Percentiles rank a stretch among this genome's conserved stretches.
These are phyloP conservation scores for Aphanocladium album DNA, from an alignment of 2,329 filamentous ascomycete species.

Conservation along the genomic window DNA sequence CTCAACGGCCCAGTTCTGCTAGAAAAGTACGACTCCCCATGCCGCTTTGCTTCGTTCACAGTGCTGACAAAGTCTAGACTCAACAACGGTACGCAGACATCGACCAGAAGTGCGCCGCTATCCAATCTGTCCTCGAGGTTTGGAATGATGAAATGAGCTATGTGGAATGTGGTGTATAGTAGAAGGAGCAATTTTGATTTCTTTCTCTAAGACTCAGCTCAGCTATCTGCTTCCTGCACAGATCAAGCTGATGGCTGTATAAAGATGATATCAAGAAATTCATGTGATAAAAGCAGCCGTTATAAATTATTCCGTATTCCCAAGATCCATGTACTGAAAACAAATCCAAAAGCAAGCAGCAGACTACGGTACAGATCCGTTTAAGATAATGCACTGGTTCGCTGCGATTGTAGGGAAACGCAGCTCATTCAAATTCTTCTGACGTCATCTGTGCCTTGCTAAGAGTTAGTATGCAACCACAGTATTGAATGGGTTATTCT, in stretches of 20 bases:
- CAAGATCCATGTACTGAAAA: not conserved
- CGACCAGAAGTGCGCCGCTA: constrained; percentile 58
- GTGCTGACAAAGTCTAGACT: constrained; percentile 44
- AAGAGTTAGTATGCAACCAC: constrained; percentile 14
- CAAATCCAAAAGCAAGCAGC: not conserved
- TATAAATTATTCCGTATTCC: not conserved
- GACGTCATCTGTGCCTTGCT: constrained; percentile 38
- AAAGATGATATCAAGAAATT: not conserved
- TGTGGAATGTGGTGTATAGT: not conserved
- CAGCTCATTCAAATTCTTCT: constrained; percentile 40
- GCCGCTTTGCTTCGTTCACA: not conserved
- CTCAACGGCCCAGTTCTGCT: constrained; percentile 81
- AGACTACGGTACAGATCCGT: not conserved
- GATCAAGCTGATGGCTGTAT: not conserved
- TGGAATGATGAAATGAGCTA: constrained; percentile 52
- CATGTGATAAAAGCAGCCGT: not conserved
- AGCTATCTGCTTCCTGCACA: constrained; percentile 1
- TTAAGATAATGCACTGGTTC: not conserved
- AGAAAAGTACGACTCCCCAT: constrained; percentile 67
- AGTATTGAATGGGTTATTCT: not conserved
- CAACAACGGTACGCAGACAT: constrained; percentile 52
- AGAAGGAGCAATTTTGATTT: constrained; percentile 10
- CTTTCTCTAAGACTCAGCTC: no score
- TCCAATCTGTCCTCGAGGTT: constrained; percentile 71
- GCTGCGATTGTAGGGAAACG: not conserved